Percentiles rank a stretch among this genome's conserved stretches.
These are phyloP conservation scores for Maudiozyma bulderi DNA, from an alignment of 805 yeast genomes.

Conservation along the genomic window DNA sequence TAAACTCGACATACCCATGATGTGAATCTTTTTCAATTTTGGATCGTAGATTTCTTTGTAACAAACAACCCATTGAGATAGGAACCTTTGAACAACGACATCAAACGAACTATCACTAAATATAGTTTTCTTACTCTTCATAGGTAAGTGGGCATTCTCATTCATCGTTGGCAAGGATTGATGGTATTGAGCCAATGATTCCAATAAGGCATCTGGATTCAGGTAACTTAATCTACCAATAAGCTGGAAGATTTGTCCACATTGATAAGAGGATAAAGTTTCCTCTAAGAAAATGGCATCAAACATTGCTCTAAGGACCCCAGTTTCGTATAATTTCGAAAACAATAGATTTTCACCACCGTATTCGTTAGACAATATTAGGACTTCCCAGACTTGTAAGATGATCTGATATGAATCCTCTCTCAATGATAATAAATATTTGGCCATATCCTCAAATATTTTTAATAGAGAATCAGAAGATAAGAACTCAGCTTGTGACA, in stretches of 20 bases:
- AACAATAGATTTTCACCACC: conserved; percentile 17
- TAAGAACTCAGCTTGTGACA: conserved; percentile 31
- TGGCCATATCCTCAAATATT: conserved; percentile 41
- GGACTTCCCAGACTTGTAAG: conserved; percentile 31
- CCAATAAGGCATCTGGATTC: conserved; percentile 26
- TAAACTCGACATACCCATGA: conserved; percentile 51
- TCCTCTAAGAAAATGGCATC: conserved; percentile 26
- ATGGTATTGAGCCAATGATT: conserved; percentile 23
- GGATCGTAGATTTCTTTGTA: conserved; percentile 60
- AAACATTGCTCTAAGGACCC: conserved; percentile 18
- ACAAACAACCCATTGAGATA: conserved; percentile 36
- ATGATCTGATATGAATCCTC: conserved; percentile 55
- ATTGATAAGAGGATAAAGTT: conserved; percentile 23
- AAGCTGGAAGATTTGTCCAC: conserved; percentile 29
- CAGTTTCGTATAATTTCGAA: conserved; percentile 21
- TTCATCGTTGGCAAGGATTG: conserved; percentile 13
- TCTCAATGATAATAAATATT: conserved; percentile 50
- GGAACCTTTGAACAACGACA: conserved; percentile 21
- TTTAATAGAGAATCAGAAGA: conserved; percentile 19
- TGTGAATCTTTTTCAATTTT: conserved; percentile 57
- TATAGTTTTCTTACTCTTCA: conserved; percentile 15
- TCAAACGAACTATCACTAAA: conserved; percentile 21
- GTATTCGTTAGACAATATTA: conserved; percentile 19
- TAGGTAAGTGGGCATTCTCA: conserved; percentile 16
- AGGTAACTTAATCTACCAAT: conserved; percentile 30